Evolutionary conservation across 2,329 filamentous ascomycete species (phyloP).

Genomic region (Beauveria varroae): DNA sequence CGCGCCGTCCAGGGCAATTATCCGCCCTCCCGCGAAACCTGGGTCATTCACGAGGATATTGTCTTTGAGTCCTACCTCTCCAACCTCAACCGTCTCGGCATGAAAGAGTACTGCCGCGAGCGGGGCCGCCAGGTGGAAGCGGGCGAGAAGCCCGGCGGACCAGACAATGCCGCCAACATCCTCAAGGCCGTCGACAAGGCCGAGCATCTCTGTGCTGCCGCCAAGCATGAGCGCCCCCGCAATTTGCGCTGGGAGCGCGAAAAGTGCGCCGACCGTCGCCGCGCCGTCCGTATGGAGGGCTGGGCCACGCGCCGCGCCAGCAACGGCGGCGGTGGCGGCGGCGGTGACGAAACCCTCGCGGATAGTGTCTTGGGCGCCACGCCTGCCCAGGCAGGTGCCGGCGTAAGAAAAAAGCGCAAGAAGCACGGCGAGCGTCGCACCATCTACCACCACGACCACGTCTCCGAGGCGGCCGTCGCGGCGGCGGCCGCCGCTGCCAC

Average conservation of each 20-base stretch:
- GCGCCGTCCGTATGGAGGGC: conserved; percentile 6
- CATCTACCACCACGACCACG: conserved; percentile 6
- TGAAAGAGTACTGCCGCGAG: conserved; percentile 12
- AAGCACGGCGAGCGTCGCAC: conserved; percentile 9
- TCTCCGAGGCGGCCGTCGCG: background rate
- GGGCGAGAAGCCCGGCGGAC: conserved; percentile 2
- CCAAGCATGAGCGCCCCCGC: conserved; percentile 5
- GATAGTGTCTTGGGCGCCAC: background rate
- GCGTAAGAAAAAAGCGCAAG: conserved; percentile 2
- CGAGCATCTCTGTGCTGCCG: conserved; percentile 2
- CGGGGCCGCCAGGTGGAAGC: conserved; percentile 2
- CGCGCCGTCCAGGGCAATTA: conserved; percentile 1
- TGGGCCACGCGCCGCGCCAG: conserved; percentile 1
- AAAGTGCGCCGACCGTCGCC: conserved; percentile 7
- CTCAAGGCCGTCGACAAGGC: conserved; percentile 12
- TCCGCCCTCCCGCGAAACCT: conserved; percentile 7
- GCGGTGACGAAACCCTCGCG: background rate
- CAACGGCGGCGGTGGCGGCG: background rate
- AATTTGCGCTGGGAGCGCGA: conserved; percentile 11
- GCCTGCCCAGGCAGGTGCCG: background rate
- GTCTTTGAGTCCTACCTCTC: conserved; percentile 9
- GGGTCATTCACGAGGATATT: conserved; percentile 9
- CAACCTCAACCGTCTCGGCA: conserved; percentile 9
- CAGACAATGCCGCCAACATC: conserved; percentile 8
- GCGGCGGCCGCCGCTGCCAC: conserved; percentile 1